Evolutionary conservation across 768 basidiomycete species (phyloP).

Genomic region (Cubamyces sp.): DNA sequence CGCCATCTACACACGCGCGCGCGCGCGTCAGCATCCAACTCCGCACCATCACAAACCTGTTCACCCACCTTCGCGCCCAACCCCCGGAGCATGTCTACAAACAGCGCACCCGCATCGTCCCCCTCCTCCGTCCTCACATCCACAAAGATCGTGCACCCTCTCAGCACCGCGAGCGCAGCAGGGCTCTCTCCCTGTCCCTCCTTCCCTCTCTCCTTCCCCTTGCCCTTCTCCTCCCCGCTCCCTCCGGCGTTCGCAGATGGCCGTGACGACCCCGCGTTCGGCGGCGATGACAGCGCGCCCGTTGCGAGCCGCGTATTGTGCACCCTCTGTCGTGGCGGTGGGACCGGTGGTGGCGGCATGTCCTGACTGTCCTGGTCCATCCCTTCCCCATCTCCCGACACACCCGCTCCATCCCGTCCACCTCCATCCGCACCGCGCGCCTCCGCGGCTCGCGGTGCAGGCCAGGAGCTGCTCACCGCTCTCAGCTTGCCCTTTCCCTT

Average conservation of each 20-base stretch:
- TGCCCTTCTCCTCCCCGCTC: slow-evolving; percentile 25
- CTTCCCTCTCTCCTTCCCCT: slow-evolving; percentile 38
- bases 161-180: slow-evolving; percentile 55
- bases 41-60: not conserved
- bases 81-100: slow-evolving; percentile 79
- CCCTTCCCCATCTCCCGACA: not conserved
- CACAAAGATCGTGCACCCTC: slow-evolving; percentile 80
- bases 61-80: slow-evolving; percentile 77
- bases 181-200: slow-evolving; percentile 21
- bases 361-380: not conserved
- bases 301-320: slow-evolving; percentile 23
- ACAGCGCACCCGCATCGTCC: slow-evolving; percentile 79
- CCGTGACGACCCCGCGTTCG: slow-evolving; percentile 3
- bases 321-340: not conserved
- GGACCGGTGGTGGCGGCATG: slow-evolving; percentile 3
- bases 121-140: slow-evolving; percentile 78
- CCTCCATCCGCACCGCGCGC: not conserved
- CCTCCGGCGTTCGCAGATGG: slow-evolving; percentile 12
- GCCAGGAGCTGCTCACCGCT: slow-evolving; percentile 26
- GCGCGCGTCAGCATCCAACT: not conserved
- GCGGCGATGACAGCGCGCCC: slow-evolving; percentile 20
- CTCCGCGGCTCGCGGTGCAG: not conserved
- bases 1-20: slow-evolving; percentile 49
- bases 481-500: slow-evolving; percentile 27
- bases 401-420: not conserved